These are phyloP conservation scores for Myxozyma sirexii DNA, from an alignment of 805 yeast genomes.

Conservation along the genomic window DNA sequence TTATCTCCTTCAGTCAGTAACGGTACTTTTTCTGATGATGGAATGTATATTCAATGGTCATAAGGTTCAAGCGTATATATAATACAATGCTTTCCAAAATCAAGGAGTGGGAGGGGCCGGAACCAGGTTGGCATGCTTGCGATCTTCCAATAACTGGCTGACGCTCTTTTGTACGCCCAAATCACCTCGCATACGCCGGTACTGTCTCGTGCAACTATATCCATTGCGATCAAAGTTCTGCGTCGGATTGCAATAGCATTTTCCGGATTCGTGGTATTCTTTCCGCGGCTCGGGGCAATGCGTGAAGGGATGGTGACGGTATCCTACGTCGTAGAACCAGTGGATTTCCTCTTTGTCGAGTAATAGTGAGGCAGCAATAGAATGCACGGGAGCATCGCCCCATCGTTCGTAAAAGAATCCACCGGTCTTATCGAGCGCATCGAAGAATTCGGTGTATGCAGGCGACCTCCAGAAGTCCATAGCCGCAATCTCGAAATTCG, in stretches of 20 bases:
- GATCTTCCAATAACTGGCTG: background rate
- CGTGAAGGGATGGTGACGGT: constrained; percentile 53
- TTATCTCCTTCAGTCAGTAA: background rate
- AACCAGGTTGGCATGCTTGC: background rate
- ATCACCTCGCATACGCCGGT: constrained; percentile 20
- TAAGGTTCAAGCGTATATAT: too few relatives aligned
- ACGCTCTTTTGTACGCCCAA: constrained; percentile 3
- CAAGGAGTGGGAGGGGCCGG: background rate
- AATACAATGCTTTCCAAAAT: too few relatives aligned
- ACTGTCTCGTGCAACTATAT: constrained; percentile 23
- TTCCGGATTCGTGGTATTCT: constrained; percentile 27
- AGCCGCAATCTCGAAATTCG: constrained; percentile 68
- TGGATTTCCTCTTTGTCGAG: constrained; percentile 63
- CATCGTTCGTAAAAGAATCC: constrained; percentile 64
- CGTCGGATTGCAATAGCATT: constrained; percentile 29
- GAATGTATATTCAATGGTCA: too few relatives aligned
- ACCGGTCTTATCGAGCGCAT: constrained; percentile 59
- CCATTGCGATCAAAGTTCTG: constrained; percentile 27
- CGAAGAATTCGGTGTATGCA: constrained; percentile 57
- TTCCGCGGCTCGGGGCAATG: constrained; percentile 33
- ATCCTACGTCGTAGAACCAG: constrained; percentile 82
- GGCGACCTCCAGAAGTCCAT: constrained; percentile 58
- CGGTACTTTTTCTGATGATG: background rate
- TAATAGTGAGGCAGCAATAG: constrained; percentile 65
- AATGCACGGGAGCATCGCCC: constrained; percentile 92